Conservation (phyloP, 1,284 basidiomycete species). For the Cutaneotrichosporon sp. region DNA sequence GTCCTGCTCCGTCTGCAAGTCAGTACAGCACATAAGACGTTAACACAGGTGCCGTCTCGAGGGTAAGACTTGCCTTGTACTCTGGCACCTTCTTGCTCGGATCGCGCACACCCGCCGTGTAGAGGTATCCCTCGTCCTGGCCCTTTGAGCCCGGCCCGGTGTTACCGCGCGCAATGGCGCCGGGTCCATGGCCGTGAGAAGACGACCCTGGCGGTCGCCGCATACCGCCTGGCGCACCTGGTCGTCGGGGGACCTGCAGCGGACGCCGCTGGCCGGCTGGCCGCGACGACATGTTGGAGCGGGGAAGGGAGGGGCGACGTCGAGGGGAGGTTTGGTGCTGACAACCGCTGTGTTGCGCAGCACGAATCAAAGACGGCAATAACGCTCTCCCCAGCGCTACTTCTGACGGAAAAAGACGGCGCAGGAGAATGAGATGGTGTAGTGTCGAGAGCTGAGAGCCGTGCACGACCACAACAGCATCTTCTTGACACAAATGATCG, state of each 20-base stretch:
- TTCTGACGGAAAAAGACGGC: too few species aligned
- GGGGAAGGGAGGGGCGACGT: too few species aligned
- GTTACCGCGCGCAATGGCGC: constrained; percentile 9
- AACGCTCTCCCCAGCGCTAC: too few species aligned
- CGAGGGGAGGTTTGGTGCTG: too few species aligned
- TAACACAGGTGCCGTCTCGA: background rate
- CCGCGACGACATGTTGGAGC: background rate
- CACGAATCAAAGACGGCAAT: too few species aligned
- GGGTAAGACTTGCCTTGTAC: constrained; percentile 31
- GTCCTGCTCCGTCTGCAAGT: constrained; percentile 74
- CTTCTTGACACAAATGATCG: too few species aligned
- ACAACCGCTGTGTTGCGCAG: too few species aligned
- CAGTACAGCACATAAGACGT: background rate
- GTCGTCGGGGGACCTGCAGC: constrained; percentile 4
- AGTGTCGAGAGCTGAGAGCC: too few species aligned
- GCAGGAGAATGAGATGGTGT: too few species aligned
- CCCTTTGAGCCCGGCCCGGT: constrained; percentile 12
- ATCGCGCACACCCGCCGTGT: constrained; percentile 42
- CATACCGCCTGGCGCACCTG: constrained; percentile 7
- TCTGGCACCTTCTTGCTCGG: constrained; percentile 41
- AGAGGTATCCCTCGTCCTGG: constrained; percentile 37
- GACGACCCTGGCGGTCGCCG: constrained; percentile 1
- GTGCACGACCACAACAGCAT: too few species aligned
- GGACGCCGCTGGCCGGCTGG: constrained; percentile 3
- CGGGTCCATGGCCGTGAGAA: background rate